These are phyloP conservation scores for Apiospora pterosperma DNA, from an alignment of 2,329 filamentous ascomycete genomes.

Conservation along the genomic window DNA sequence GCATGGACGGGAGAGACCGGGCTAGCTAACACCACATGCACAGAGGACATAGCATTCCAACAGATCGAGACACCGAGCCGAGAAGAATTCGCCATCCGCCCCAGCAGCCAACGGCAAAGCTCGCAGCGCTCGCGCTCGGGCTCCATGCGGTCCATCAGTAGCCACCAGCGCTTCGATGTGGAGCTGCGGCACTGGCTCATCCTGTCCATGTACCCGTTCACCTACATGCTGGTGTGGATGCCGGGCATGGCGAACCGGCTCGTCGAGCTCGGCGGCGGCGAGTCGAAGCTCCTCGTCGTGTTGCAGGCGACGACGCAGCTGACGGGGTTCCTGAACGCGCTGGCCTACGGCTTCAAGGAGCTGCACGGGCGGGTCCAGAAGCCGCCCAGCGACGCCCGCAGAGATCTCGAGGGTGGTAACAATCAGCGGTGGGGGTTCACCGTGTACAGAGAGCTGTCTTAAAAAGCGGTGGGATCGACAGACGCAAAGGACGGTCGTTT, in stretches of 20 bases:
- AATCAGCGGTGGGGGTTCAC: background rate
- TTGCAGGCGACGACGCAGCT: conserved; percentile 11
- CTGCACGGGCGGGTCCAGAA: conserved; percentile 5
- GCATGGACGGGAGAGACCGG: background rate
- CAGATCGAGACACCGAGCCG: background rate
- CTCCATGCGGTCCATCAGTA: background rate
- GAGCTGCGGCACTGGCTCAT: conserved; percentile 12
- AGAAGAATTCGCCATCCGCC: conserved; percentile 2
- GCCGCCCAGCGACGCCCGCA: background rate
- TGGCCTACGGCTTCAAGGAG: conserved; percentile 12
- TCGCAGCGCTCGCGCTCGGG: background rate
- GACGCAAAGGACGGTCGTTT: background rate
- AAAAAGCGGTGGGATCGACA: background rate
- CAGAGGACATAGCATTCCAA: background rate
- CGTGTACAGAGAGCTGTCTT: background rate
- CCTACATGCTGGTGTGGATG: conserved; percentile 12
- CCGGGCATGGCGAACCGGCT: conserved; percentile 11
- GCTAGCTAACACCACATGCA: background rate
- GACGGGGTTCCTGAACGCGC: conserved; percentile 10
- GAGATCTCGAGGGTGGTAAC: background rate
- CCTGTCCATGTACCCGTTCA: conserved; percentile 8
- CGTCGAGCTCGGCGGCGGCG: conserved; percentile 8
- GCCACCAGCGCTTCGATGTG: conserved; percentile 2
- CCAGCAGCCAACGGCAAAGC: background rate
- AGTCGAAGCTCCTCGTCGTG: conserved; percentile 1